These are phyloP conservation scores for Lachnellula cervina DNA, from an alignment of 2,329 filamentous ascomycete genomes.

Conservation along the genomic window DNA sequence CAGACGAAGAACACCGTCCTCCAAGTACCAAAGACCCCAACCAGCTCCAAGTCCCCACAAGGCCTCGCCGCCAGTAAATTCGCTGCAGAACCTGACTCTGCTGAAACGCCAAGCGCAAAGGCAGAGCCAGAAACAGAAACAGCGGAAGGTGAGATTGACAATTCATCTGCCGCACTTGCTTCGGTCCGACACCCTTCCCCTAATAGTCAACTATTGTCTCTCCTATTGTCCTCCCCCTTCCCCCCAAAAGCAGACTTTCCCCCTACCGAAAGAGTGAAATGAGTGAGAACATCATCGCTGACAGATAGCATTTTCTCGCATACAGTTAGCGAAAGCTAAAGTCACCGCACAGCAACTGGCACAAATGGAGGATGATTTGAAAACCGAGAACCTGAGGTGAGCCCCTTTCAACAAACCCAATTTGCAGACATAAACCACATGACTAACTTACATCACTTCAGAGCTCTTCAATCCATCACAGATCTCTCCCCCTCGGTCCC, in stretches of 20 bases:
- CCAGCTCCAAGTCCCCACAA: conserved; percentile 12
- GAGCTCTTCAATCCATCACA: conserved; percentile 36
- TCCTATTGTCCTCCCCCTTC: background rate
- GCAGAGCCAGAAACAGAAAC: conserved; percentile 32
- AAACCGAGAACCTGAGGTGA: conserved; percentile 47
- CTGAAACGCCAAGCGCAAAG: conserved; percentile 31
- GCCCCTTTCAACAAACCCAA: background rate
- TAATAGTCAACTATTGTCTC: conserved; percentile 19
- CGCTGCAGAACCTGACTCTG: conserved; percentile 38
- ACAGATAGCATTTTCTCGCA: conserved; percentile 13
- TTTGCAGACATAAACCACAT: background rate
- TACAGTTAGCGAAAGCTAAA: conserved; percentile 32
- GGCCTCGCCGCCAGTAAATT: conserved; percentile 52
- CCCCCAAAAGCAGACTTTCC: background rate
- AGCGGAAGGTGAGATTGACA: conserved; percentile 58
- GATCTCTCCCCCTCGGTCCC: conserved; percentile 16
- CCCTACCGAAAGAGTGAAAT: background rate
- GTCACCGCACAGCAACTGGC: conserved; percentile 35
- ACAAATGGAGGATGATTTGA: conserved; percentile 52
- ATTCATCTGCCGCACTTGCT: conserved; percentile 61
- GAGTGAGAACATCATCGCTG: conserved; percentile 7
- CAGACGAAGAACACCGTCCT: conserved; percentile 42
- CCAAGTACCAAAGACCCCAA: conserved; percentile 33
- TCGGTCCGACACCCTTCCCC: conserved; percentile 49
- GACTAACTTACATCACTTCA: conserved; percentile 12